phyloP scores from a whole-genome alignment of 805 yeast genomes.

The Metschnikowia baotianmanensis region DNA sequence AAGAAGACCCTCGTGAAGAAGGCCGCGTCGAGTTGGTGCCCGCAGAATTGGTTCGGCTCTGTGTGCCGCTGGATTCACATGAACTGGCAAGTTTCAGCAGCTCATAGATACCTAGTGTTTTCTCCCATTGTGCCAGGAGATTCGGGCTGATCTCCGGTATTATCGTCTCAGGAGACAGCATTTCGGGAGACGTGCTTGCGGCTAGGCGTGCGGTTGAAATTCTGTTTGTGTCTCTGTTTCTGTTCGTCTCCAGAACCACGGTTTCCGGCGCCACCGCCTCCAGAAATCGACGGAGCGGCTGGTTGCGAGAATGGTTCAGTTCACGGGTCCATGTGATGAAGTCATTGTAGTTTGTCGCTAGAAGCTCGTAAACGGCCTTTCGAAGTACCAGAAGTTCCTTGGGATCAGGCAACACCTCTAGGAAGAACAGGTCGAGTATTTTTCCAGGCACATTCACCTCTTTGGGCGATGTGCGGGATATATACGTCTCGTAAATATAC shows the following conservation, averaged over 20 bases:
- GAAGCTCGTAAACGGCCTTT: slow-evolving; percentile 28
- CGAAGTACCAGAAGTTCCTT: slow-evolving; percentile 18
- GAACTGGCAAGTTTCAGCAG: slow-evolving; percentile 8
- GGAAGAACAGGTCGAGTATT: slow-evolving; percentile 21
- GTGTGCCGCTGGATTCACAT: slow-evolving; percentile 10
- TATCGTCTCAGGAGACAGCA: slow-evolving; percentile 6
- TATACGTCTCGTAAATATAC: slow-evolving; percentile 24
- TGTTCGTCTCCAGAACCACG: background rate
- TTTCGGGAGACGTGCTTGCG: background rate
- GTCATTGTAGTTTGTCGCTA: slow-evolving; percentile 33
- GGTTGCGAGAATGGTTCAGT: slow-evolving; percentile 3
- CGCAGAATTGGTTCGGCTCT: slow-evolving; percentile 15
- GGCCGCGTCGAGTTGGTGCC: slow-evolving; percentile 16
- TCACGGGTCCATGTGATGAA: slow-evolving; percentile 25
- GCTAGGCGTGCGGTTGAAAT: too few relatives aligned
- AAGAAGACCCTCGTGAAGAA: slow-evolving; percentile 29
- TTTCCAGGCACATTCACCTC: slow-evolving; percentile 35
- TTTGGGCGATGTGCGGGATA: slow-evolving; percentile 27
- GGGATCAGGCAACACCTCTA: slow-evolving; percentile 21
- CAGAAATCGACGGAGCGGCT: slow-evolving; percentile 19
- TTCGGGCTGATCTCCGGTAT: slow-evolving; percentile 7
- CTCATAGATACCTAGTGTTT: slow-evolving; percentile 13
- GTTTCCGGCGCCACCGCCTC: slow-evolving; percentile 23
- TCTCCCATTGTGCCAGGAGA: slow-evolving; percentile 18
- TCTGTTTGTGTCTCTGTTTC: too few relatives aligned